A percentile compares a stretch with the other conserved stretches of the same genome.
phyloP scores from a whole-genome alignment of 2,329 filamentous ascomycete genomes.

The Penicillium sp. region DNA sequence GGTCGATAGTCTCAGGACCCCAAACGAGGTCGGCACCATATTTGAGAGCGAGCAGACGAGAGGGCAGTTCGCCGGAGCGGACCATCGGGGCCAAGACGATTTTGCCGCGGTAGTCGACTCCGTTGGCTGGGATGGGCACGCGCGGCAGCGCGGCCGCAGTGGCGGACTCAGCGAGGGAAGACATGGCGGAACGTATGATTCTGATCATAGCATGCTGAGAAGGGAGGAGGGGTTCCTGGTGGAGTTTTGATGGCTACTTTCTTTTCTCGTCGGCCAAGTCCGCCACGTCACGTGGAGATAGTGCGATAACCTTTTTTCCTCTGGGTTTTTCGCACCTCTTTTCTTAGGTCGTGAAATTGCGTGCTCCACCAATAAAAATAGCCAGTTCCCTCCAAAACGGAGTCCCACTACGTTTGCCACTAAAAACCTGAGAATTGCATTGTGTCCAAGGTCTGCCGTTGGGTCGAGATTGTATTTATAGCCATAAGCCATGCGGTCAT shows the following conservation, averaged over 20 bases:
- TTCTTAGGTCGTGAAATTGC: neutral
- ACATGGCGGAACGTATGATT: slow-evolving; percentile 56
- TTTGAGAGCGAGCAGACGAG: slow-evolving; percentile 80
- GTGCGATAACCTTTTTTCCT: slow-evolving; percentile 14
- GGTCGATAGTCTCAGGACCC: slow-evolving; percentile 95
- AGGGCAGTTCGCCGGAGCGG: slow-evolving; percentile 91
- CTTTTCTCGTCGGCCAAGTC: slow-evolving; percentile 9
- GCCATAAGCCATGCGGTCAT: neutral
- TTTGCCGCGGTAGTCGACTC: slow-evolving; percentile 91
- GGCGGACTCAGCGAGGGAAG: slow-evolving; percentile 36
- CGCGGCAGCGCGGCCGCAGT: slow-evolving; percentile 48
- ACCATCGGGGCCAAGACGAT: slow-evolving; percentile 97
- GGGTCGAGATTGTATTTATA: neutral
- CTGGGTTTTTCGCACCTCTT: neutral
- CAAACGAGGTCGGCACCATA: slow-evolving; percentile 97
- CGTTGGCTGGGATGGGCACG: slow-evolving; percentile 81
- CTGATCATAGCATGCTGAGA: slow-evolving; percentile 41
- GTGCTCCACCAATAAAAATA: neutral
- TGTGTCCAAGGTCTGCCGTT: neutral
- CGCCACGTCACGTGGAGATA: slow-evolving; percentile 26
- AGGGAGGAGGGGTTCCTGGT: slow-evolving; percentile 2
- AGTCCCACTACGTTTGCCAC: neutral
- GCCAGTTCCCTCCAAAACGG: neutral
- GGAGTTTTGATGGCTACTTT: slow-evolving; percentile 9
- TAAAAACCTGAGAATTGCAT: neutral